Percentiles rank a stretch among this genome's conserved stretches.
These are phyloP conservation scores for Linnemannia exigua DNA, from an alignment of 192 early-diverging fungal species.

Conservation along the genomic window DNA sequence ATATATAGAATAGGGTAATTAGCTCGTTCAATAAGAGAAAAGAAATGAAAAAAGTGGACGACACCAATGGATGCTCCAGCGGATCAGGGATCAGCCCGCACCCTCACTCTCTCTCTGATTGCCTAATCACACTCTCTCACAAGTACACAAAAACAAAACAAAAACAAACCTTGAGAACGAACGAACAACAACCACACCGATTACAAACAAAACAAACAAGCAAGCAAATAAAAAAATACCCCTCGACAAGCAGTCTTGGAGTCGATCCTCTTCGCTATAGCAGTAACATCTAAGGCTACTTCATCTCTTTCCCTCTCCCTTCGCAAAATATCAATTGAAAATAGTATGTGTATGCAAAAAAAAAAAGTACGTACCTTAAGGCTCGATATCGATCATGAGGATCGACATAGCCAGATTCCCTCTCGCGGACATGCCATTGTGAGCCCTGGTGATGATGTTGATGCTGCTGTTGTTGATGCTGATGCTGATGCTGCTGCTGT, in stretches of 20 bases:
- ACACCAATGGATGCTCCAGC: constrained; percentile 1
- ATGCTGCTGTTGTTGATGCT: neutral
- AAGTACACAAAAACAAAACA: neutral
- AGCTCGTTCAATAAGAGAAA: constrained; percentile 1
- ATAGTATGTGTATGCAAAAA: neutral
- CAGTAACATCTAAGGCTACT: neutral
- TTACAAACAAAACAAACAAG: no score
- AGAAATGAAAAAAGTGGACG: neutral
- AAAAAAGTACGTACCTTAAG: constrained; percentile 14
- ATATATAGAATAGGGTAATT: neutral
- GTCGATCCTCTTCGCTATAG: neutral
- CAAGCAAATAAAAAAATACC: neutral
- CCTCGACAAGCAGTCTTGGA: neutral
- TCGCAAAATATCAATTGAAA: neutral
- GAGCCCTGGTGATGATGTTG: neutral
- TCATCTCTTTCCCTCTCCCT: neutral
- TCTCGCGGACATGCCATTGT: constrained; percentile 1
- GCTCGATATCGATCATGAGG: constrained; percentile 21
- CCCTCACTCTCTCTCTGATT: neutral
- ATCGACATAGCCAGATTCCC: constrained; percentile 12
- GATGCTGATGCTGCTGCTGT: no score
- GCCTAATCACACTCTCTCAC: neutral
- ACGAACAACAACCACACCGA: no score
- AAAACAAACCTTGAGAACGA: neutral
- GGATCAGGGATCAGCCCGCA: constrained; percentile 1